A percentile compares a stretch with the other conserved stretches of the same genome.
Conservation (phyloP, 805 yeast species). For the Vanderwaltozyma yarrowii region DNA sequence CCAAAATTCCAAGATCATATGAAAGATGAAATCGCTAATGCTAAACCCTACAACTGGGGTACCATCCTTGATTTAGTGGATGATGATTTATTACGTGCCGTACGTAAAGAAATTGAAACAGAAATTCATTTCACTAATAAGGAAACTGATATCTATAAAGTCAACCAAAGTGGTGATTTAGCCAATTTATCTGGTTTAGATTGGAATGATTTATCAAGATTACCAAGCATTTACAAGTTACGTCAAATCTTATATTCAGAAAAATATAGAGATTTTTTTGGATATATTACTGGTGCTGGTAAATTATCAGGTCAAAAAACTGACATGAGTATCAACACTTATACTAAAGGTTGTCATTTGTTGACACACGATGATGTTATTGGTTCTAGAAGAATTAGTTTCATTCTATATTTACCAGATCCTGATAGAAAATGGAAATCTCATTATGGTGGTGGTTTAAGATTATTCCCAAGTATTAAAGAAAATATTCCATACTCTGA, state of each 20-base stretch:
- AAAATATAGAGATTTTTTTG: constrained; percentile 68
- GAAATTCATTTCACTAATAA: constrained; percentile 87
- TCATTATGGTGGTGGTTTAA: constrained; percentile 85
- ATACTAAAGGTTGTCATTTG: constrained; percentile 86
- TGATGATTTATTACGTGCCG: constrained; percentile 66
- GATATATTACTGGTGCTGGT: constrained; percentile 77
- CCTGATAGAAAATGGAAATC: constrained; percentile 86
- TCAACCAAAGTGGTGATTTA: constrained; percentile 80
- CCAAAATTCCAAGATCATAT: constrained; percentile 32
- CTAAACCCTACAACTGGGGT: constrained; percentile 88
- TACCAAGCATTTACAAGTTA: constrained; percentile 67
- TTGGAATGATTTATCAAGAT: constrained; percentile 57
- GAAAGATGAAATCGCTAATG: constrained; percentile 35
- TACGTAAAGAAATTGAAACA: constrained; percentile 71
- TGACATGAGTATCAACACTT: constrained; percentile 87
- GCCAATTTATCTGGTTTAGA: constrained; percentile 85
- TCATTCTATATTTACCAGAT: constrained; percentile 85
- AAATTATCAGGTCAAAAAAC: constrained; percentile 82
- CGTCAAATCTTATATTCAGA: constrained; percentile 84
- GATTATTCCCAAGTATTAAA: constrained; percentile 76
- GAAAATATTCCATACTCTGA: constrained; percentile 89
- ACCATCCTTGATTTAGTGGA: constrained; percentile 63
- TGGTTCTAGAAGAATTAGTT: constrained; percentile 88
- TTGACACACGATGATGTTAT: constrained; percentile 96
- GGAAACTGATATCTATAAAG: constrained; percentile 95